Conservation (phyloP, 192 early-diverging fungal genomes). For the Backusella macrospora region DNA sequence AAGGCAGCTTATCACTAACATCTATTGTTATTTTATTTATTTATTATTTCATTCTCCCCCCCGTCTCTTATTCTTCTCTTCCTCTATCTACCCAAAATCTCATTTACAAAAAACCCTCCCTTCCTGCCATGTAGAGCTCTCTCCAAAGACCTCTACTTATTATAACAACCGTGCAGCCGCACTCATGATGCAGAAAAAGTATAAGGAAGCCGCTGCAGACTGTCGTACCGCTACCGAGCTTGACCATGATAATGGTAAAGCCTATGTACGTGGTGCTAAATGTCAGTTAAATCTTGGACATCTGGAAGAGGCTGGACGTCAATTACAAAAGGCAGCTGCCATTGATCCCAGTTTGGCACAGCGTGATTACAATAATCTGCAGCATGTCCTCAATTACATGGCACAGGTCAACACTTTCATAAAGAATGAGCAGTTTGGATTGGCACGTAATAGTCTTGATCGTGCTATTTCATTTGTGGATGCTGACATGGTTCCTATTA, state of each 20-base stretch:
- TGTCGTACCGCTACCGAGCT: conserved; percentile 59
- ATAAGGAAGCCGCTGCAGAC: conserved; percentile 63
- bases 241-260: conserved; percentile 67
- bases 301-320: conserved; percentile 57
- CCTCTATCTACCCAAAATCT: not conserved
- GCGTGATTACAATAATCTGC: conserved; percentile 45
- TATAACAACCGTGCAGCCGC: conserved; percentile 84
- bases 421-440: conserved; percentile 48
- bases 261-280: conserved; percentile 71
- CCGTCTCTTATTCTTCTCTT: no score
- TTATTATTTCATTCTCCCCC: no score
- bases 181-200: conserved; percentile 66
- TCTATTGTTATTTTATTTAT: no score
- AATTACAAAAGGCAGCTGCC: conserved; percentile 46
- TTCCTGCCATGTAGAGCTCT: conserved; percentile 51
- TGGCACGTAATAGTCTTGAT: conserved; percentile 50
- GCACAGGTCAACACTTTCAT: conserved; percentile 48
- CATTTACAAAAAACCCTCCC: not conserved
- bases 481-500: conserved; percentile 48
- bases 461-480: conserved; percentile 43
- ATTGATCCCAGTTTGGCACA: conserved; percentile 43
- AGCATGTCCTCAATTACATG: conserved; percentile 49
- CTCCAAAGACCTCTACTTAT: conserved; percentile 63
- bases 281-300: conserved; percentile 73
- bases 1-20: no score